A percentile compares a stretch with the other conserved stretches of the same genome.
These are phyloP conservation scores for Allium cepa DNA, from an alignment of 106 monocot species.

Conservation along the genomic window DNA sequence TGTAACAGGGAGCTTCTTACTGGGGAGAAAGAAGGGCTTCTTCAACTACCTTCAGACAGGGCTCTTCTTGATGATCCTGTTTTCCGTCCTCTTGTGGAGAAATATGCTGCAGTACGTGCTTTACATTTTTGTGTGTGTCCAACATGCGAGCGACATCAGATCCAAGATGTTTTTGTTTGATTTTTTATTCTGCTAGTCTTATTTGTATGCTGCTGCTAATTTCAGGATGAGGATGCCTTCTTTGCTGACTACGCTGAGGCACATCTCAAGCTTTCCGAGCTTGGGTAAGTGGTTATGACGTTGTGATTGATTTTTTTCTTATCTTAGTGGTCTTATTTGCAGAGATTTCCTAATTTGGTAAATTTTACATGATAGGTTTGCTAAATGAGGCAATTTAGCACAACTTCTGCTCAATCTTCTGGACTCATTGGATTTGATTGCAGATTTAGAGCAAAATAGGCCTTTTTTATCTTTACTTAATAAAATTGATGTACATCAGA, in stretches of 20 bases:
- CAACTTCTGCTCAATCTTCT: too few relatives aligned
- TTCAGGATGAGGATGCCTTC: constrained; percentile 92
- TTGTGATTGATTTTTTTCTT: background rate
- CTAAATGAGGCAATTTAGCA: background rate
- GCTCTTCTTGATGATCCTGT: constrained; percentile 73
- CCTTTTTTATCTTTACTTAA: too few relatives aligned
- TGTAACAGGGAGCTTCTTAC: constrained; percentile 66
- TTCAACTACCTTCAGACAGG: constrained; percentile 75
- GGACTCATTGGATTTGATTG: too few relatives aligned
- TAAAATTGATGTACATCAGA: too few relatives aligned
- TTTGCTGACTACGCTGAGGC: constrained; percentile 81
- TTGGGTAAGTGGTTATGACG: constrained; percentile 41
- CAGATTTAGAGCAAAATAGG: too few relatives aligned
- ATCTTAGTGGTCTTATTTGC: background rate
- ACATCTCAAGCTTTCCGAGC: constrained; percentile 86
- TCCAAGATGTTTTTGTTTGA: too few relatives aligned
- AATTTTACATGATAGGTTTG: background rate
- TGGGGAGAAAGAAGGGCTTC: constrained; percentile 82
- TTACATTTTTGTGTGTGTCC: too few relatives aligned
- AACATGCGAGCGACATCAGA: too few relatives aligned
- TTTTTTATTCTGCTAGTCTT: background rate
- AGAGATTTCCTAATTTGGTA: background rate
- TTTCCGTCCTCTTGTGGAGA: constrained; percentile 78
- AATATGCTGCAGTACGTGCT: constrained; percentile 59
- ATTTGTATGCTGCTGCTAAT: background rate